phyloP scores from a whole-genome alignment of 1,284 basidiomycete genomes.

The Laetiporus sulphureus region DNA sequence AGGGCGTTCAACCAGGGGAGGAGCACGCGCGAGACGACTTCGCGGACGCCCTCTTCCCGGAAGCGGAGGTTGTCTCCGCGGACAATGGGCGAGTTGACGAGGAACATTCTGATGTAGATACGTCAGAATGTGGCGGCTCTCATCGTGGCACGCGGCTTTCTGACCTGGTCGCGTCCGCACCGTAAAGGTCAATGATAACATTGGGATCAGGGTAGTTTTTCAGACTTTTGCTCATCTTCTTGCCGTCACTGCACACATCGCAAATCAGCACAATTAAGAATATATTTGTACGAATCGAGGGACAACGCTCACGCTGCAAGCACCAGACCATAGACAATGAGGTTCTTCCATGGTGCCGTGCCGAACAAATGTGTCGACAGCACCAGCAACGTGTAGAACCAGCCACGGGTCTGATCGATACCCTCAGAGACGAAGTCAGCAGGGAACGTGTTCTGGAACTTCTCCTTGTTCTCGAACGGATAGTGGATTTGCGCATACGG shows the following conservation, averaged over 20 bases:
- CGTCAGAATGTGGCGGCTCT: constrained; percentile 1
- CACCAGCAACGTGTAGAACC: constrained; percentile 99
- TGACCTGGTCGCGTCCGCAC: constrained; percentile 95
- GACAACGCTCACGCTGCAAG: constrained; percentile 71
- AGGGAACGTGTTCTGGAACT: constrained; percentile 82
- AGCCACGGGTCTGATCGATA: constrained; percentile 93
- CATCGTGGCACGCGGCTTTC: constrained; percentile 11
- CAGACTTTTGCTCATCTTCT: constrained; percentile 99
- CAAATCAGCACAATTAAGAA: constrained; percentile 2
- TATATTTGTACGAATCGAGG: background rate
- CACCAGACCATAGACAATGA: constrained; percentile 95
- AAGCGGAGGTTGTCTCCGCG: constrained; percentile 97
- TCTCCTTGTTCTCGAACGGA: constrained; percentile 95
- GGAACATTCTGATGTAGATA: constrained; percentile 69
- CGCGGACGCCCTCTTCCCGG: constrained; percentile 96
- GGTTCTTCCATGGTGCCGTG: constrained; percentile 95
- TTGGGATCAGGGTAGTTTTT: constrained; percentile 99
- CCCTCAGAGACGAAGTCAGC: constrained; percentile 99
- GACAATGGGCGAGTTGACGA: constrained; percentile 98
- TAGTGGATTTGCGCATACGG: constrained; percentile 98
- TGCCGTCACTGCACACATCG: constrained; percentile 68
- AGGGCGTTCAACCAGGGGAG: constrained; percentile 99
- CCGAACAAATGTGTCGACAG: constrained; percentile 93
- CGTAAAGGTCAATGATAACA: constrained; percentile 86
- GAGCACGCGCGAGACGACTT: constrained; percentile 92